Evolutionary conservation across 2,329 filamentous ascomycete species (phyloP).

Genomic region (Rhynchosporium graminicola): DNA sequence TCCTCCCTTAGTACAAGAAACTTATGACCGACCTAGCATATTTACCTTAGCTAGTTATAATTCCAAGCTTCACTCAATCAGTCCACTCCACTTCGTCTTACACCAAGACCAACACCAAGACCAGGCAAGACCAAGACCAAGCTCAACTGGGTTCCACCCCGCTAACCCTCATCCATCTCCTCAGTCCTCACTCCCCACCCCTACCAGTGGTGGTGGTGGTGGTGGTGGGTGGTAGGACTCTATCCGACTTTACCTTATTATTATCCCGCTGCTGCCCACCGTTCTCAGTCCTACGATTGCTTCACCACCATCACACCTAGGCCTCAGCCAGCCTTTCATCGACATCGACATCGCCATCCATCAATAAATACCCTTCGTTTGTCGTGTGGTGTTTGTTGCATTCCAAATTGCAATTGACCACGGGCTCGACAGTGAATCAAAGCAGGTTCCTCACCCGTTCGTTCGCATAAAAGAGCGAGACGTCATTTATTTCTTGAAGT

Average conservation of each 20-base stretch:
- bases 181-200: no score
- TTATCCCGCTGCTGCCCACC: constrained; percentile 19
- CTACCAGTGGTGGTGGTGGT: no score
- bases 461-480: constrained; percentile 22
- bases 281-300: constrained; percentile 22
- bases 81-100: no score
- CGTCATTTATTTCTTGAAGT: constrained; percentile 20
- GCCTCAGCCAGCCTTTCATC: constrained; percentile 37
- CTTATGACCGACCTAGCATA: no score
- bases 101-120: no score
- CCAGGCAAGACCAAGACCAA: no score
- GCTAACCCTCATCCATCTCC: no score
- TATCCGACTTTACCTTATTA: constrained; percentile 9
- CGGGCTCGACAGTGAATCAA: constrained; percentile 2
- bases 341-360: constrained; percentile 1
- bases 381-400: constrained; percentile 6
- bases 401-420: constrained; percentile 7
- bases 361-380: not conserved
- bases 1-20: no score
- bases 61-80: no score
- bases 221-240: not conserved
- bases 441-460: constrained; percentile 10
- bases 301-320: constrained; percentile 32
- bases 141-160: no score
- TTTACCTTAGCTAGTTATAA: no score